Conservation (phyloP, 192 early-diverging fungal genomes). For the Backusella liffmaniae region DNA sequence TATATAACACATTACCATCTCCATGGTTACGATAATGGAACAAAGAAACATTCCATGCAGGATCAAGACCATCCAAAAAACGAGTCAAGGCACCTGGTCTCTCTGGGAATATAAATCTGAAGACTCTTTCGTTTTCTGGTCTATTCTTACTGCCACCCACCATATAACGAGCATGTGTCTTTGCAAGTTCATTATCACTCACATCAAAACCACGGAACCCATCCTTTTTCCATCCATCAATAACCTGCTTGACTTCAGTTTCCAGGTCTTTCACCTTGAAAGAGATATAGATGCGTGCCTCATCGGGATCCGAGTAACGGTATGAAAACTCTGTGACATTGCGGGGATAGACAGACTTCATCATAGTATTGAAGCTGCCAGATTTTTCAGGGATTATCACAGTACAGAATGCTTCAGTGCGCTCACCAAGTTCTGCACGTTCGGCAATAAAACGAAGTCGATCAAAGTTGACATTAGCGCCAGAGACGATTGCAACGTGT, state of each 20-base stretch:
- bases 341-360: slow-evolving; percentile 80
- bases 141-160: slow-evolving; percentile 79
- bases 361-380: slow-evolving; percentile 80
- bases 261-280: slow-evolving; percentile 76
- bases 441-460: slow-evolving; percentile 97
- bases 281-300: slow-evolving; percentile 89
- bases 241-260: slow-evolving; percentile 67
- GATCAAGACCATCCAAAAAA: slow-evolving; percentile 73
- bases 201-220: slow-evolving; percentile 81
- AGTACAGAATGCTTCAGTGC: slow-evolving; percentile 85
- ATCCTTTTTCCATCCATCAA: slow-evolving; percentile 52
- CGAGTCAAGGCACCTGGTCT: slow-evolving; percentile 88
- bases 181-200: slow-evolving; percentile 92
- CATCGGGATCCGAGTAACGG: slow-evolving; percentile 66
- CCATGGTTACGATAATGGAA: slow-evolving; percentile 99
- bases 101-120: slow-evolving; percentile 96
- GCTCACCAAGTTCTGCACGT: slow-evolving; percentile 92
- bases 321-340: slow-evolving; percentile 93
- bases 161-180: slow-evolving; percentile 93
- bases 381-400: slow-evolving; percentile 93
- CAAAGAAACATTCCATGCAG: slow-evolving; percentile 78
- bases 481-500: slow-evolving; percentile 81
- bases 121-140: slow-evolving; percentile 83
- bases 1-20: slow-evolving; percentile 45
- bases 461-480: slow-evolving; percentile 99